Evolutionary conservation across 2,329 filamentous ascomycete genomes (phyloP), one percentile per base, ranked within the genome.

Genomic region (Xylaria sp.): DNA sequence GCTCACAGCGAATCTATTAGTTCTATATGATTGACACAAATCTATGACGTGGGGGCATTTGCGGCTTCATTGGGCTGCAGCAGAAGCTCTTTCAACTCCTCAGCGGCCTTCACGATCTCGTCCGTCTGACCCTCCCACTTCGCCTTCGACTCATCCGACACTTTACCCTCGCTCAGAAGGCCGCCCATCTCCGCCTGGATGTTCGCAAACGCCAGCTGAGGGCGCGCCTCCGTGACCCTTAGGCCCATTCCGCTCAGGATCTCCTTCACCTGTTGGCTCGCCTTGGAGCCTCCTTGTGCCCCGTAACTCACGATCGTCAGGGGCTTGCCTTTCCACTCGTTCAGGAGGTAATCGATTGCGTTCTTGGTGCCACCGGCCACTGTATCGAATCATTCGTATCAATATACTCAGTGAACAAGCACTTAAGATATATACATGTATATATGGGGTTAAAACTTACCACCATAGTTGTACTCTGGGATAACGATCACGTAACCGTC

Each of bases 281-380:
- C 78, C 23, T 67, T 65, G 50, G 65, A 69, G 34, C 84, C 84
- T 39, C 84, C 84, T 3, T 76, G 70, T 0, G 82, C 82, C 4
- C 88, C 88, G 77, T 89, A 89, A 65, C 82, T 85, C 31, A 90
- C 82, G 65, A 90, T 81, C 56, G 80, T 78, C 20, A 82, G 82
- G 0, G 87, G 84, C 76, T 89, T 89, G 9, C 83, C 85, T 28
- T 78, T 82, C 85, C 87, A 89, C 74, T 89, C 88, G 73, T 89
- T 79, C 72, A 82, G 84, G 0, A 91, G 81, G 73, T 88, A 90
- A 75, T 90, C 89, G 65, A 91, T 83, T 6, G 88, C 88, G 74
- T 90, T 91, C 80, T 90, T 90, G 58, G 87, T 78, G 7, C 80
- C 82, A 0, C 84, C 87, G 0, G 88, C 80, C 6, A 88, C 71